Percentiles rank a stretch among this genome's conserved stretches.
Evolutionary conservation across 305 asterid species (phyloP).

Genomic region (Rubia peregrina): DNA sequence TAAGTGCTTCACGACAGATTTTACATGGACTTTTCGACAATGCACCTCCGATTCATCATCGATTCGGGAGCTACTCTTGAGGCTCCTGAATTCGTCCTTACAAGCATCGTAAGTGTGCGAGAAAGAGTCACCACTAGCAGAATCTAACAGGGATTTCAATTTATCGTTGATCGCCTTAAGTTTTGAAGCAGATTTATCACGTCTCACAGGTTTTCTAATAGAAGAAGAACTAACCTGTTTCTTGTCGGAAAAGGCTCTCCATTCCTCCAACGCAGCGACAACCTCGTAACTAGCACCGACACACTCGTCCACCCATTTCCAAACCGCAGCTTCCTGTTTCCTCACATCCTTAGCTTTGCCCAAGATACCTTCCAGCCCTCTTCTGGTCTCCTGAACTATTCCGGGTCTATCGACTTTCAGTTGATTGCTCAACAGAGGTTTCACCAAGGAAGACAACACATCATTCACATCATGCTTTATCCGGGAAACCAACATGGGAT

Average conservation of each 20-base stretch:
- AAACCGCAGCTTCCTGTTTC: too few species aligned
- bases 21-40: not conserved
- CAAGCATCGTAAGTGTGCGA: not conserved
- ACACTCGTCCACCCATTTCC: too few species aligned
- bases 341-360: too few species aligned
- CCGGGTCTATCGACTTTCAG: too few species aligned
- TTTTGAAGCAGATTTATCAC: not conserved
- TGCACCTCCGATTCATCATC: not conserved
- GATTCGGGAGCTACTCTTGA: not conserved
- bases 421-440: too few species aligned
- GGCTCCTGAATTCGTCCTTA: not conserved
- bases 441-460: not conserved
- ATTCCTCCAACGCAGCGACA: too few species aligned
- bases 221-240: too few species aligned
- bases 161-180: not conserved
- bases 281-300: too few species aligned
- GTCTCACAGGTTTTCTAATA: not conserved
- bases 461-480: not conserved
- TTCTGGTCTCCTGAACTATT: too few species aligned
- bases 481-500: not conserved
- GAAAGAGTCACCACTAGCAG: not conserved
- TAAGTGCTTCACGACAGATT: not conserved
- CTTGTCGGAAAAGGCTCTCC: too few species aligned
- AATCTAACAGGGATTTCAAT: not conserved
- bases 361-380: too few species aligned